A percentile compares a stretch with the other conserved stretches of the same genome.
phyloP scores from a whole-genome alignment of 441 rosid species.

The Pelargonium cotyledonis region DNA sequence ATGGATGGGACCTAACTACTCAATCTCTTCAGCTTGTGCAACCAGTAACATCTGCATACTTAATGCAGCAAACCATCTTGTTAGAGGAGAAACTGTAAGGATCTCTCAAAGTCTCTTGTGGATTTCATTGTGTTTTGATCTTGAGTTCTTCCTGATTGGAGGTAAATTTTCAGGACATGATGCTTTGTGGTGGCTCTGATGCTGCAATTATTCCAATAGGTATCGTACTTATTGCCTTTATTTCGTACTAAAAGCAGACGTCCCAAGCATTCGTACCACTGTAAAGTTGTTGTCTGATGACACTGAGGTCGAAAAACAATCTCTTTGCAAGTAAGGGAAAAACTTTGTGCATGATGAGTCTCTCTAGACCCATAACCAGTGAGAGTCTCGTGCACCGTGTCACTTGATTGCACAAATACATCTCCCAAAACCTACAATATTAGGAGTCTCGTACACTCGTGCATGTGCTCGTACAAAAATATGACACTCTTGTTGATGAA shows the following conservation, averaged over 20 bases:
- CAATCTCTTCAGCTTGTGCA: slow-evolving; percentile 32
- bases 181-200: slow-evolving; percentile 36
- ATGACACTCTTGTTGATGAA: no score
- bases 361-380: no score
- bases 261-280: no score
- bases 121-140: not conserved
- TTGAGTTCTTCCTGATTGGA: not conserved
- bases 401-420: no score
- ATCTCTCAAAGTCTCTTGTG: not conserved
- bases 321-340: no score
- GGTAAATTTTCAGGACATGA: slow-evolving; percentile 23
- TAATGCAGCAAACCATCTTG: slow-evolving; percentile 31
- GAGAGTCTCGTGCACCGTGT: no score
- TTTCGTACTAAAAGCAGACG: no score
- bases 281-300: no score
- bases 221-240: not conserved
- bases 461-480: no score
- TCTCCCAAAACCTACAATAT: not conserved
- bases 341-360: no score
- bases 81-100: slow-evolving; percentile 30
- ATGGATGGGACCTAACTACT: slow-evolving; percentile 38
- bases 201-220: slow-evolving; percentile 26
- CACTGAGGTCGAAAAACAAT: no score
- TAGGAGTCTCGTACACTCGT: no score
- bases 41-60: slow-evolving; percentile 33